These are phyloP conservation scores for Clonostachys solani DNA, from an alignment of 2,329 filamentous ascomycete genomes.

Conservation along the genomic window DNA sequence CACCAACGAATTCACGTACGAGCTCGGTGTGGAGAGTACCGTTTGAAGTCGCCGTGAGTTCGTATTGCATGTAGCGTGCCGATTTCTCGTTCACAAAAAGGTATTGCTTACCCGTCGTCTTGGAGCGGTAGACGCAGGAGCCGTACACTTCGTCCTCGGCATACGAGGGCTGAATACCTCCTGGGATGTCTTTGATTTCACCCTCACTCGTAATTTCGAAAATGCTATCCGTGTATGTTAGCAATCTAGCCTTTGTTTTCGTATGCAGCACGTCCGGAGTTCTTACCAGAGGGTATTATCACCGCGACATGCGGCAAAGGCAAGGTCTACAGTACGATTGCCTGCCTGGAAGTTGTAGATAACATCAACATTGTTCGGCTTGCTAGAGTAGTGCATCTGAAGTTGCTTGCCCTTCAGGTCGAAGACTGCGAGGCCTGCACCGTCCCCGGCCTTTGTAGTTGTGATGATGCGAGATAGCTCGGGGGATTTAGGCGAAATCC, in stretches of 20 bases:
- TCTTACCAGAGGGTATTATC: constrained; percentile 49
- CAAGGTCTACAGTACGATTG: constrained; percentile 37
- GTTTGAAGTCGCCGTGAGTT: constrained; percentile 32
- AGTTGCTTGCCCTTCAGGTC: constrained; percentile 41
- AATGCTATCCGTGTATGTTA: constrained; percentile 23
- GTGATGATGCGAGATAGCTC: constrained; percentile 44
- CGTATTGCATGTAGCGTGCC: constrained; percentile 48
- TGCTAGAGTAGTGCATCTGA: constrained; percentile 34
- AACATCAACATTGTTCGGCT: constrained; percentile 51
- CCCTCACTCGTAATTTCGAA: constrained; percentile 44
- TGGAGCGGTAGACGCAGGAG: constrained; percentile 46
- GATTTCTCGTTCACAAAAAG: constrained; percentile 52
- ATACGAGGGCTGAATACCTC: constrained; percentile 39
- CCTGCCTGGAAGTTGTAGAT: constrained; percentile 43
- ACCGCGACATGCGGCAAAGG: constrained; percentile 43
- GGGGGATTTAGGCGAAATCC: constrained; percentile 34
- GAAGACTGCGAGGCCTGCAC: constrained; percentile 43
- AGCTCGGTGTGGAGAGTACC: constrained; percentile 38
- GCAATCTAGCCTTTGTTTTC: neutral
- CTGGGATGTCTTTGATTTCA: constrained; percentile 32
- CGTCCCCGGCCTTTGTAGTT: constrained; percentile 43
- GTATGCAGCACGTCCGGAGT: accelerated
- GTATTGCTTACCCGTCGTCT: constrained; percentile 40
- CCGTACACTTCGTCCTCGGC: constrained; percentile 44
- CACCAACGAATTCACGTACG: constrained; percentile 45